Evolutionary conservation across 2,329 filamentous ascomycete genomes (phyloP).

Genomic region (Exophiala xenobiotica): DNA sequence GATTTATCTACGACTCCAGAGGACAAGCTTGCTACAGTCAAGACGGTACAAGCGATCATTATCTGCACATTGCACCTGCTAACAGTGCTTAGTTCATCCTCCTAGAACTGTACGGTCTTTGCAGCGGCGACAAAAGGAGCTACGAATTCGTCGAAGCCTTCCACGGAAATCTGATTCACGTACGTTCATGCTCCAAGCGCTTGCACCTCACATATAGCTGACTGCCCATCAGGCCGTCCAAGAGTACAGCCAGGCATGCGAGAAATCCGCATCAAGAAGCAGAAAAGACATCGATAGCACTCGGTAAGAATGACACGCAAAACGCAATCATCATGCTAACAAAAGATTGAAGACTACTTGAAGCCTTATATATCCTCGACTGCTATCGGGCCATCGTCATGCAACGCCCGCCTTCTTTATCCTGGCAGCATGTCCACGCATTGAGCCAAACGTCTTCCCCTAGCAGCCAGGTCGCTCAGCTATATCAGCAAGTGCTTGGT

Average conservation of each 20-base stretch:
- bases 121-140: constrained; percentile 19
- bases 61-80: background rate
- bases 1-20: background rate
- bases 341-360: constrained; percentile 8
- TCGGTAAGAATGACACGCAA: constrained; percentile 5
- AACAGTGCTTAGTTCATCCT: constrained; percentile 7
- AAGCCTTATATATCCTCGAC: constrained; percentile 19
- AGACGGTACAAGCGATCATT: constrained; percentile 5
- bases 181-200: background rate
- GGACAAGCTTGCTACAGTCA: constrained; percentile 10
- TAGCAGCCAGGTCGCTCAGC: background rate
- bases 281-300: constrained; percentile 3
- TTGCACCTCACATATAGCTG: background rate
- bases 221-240: constrained; percentile 11
- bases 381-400: constrained; percentile 18
- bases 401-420: constrained; percentile 11
- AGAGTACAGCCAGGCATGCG: constrained; percentile 11
- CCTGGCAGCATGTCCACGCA: constrained; percentile 11
- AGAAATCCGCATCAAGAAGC: background rate
- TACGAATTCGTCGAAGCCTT: constrained; percentile 22
- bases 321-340: background rate
- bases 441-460: constrained; percentile 1
- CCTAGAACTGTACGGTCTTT: constrained; percentile 17
- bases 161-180: constrained; percentile 12
- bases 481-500: background rate